These are phyloP conservation scores for Actinomucor elegans DNA, from an alignment of 371 early-diverging fungal genomes.

Conservation along the genomic window DNA sequence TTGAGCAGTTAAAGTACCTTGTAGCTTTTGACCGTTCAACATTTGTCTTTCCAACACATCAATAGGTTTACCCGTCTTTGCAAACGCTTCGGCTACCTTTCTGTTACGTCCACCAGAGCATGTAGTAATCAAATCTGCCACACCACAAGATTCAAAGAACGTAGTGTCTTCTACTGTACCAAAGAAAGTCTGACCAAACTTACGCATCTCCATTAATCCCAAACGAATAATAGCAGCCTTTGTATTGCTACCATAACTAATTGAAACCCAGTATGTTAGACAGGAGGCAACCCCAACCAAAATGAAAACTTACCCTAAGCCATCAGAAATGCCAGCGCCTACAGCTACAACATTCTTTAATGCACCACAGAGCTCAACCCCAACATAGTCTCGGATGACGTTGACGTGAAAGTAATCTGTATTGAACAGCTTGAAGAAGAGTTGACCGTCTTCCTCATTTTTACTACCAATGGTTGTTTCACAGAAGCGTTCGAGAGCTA, in stretches of 20 bases:
- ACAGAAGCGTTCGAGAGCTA: slow-evolving; percentile 93
- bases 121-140: slow-evolving; percentile 93
- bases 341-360: slow-evolving; percentile 98
- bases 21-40: slow-evolving; percentile 97
- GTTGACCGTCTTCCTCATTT: slow-evolving; percentile 67
- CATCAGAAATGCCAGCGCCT: slow-evolving; percentile 97
- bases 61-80: slow-evolving; percentile 86
- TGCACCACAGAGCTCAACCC: slow-evolving; percentile 98
- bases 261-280: slow-evolving; percentile 35
- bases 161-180: slow-evolving; percentile 80
- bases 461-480: slow-evolving; percentile 95
- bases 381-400: slow-evolving; percentile 85
- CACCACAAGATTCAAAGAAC: slow-evolving; percentile 98
- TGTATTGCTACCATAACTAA: slow-evolving; percentile 88
- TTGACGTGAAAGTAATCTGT: slow-evolving; percentile 87
- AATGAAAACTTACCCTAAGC: slow-evolving; percentile 37
- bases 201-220: slow-evolving; percentile 96
- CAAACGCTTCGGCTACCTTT: slow-evolving; percentile 90
- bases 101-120: slow-evolving; percentile 98
- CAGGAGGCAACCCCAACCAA: slow-evolving; percentile 3
- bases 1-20: slow-evolving; percentile 92
- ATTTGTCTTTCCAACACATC: slow-evolving; percentile 87
- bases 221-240: slow-evolving; percentile 97
- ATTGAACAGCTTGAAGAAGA: slow-evolving; percentile 84
- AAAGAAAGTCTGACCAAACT: slow-evolving; percentile 85